Evolutionary conservation across 2,329 filamentous ascomycete genomes (phyloP), one percentile per base, ranked within the genome.

Genomic region (Rhynchosporium secalis): DNA sequence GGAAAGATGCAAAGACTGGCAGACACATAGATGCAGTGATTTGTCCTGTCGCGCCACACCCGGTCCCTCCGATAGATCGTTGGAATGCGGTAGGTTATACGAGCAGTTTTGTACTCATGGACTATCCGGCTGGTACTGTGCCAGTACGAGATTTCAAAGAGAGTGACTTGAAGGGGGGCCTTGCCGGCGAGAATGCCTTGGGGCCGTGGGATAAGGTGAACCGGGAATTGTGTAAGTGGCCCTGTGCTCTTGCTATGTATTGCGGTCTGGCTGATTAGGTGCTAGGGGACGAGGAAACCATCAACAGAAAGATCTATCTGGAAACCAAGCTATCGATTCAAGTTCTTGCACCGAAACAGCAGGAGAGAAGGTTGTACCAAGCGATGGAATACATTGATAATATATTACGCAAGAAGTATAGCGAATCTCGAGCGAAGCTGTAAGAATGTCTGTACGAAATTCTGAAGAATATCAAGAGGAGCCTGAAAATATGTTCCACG

Each of bases 71-170:
- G 9, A 81, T 86, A 60, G 86, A 89, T 74, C 76, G 80, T 2
- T 89, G 84, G 74, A 86, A 87, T 71, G 81, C 81, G 0, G 81
- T 84, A 0, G 82, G 84, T 61, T 89, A 88, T 70, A 87, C 85
- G 0, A 82, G 78, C 28, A 79, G 78, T 1, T 87, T 86, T 69
- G 85, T 87, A 8, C 69, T 88, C 60, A 72, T 89, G 28, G 86
- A 89, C 70, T 86, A 84, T 68, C 82, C 86, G 0, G 81, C 85
- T 2, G 86, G 82, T 0, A 74, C 72, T 0, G 65, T 88, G 1
- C 86, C 86, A 0, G 79, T 88, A 0, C 75, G 85, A 2, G 70
- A 72, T 1, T 78, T 86, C 56, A 71, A 63, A 0, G 74, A 78
- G 58, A 70, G 68, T 0, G 86, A 88, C 73, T 73, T 86, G 65